Base-by-base conservation (phyloP, 2,329 filamentous ascomycete genomes). In the Bisporella sp. region DNA sequence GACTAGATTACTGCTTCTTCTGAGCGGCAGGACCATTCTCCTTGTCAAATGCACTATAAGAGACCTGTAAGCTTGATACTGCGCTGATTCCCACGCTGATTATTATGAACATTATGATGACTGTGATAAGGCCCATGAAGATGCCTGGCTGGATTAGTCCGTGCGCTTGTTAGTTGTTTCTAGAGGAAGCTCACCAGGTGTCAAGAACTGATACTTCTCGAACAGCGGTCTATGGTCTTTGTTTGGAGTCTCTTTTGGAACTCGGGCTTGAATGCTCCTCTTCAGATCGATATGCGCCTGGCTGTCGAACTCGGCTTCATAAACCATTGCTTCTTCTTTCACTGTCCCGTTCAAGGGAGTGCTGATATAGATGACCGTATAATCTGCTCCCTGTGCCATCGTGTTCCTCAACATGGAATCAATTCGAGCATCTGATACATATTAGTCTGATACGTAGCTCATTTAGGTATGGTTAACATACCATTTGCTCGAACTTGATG, bases 1-100 rank as follows among this genome's bases (percentile, higher is more conserved):
- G 21, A 3, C 35, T n/a, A 37, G n/a, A 71, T 60, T 76, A 78
- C 69, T 84, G 77, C 73, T 89, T 95, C 81, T 91, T 95, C 70
- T 95, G 88, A 32, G 86, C 86, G 37, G 82, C 76, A n/a, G 89
- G 88, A 0, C 90, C 89, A 76, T 89, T 95, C 61, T 96, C 92
- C 75, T 96, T 96, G 66, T 95, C 92, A 66, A 97, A 99, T 1
- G 93, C 90, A 56, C 87, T 89, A 68, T 97, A 97, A 1, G 89
- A 87, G 31, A 97, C 89, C 67, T 96, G 78, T 13, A 99, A 76
- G 59, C 89, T 92, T 5, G 79, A 74, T 9, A 97, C 75, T 11
- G 87, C 90, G 53, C 70, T 80, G 49, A 97, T 71, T 11, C 86
- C 93, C 50, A 91, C 84, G 58, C 85, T 84, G 5, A 96, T 73